Base-by-base conservation (phyloP, 129 eudicot genomes). In the Rutidosis leptorrhynchoides region DNA sequence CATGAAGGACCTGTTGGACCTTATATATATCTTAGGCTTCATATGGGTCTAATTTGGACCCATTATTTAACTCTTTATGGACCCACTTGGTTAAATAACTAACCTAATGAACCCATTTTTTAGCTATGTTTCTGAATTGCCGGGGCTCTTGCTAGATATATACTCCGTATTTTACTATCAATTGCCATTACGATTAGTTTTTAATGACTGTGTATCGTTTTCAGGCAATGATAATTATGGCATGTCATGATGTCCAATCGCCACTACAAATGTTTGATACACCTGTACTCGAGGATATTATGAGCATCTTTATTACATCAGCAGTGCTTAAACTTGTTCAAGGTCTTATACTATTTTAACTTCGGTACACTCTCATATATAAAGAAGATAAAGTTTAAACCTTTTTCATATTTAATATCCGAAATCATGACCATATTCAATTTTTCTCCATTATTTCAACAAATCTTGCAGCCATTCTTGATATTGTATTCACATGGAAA, bases 201-300 rank as follows among this genome's bases (percentile, higher is more conserved):
- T 37, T 56, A 26, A 66, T 21, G 29, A 20, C 42, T 26, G 43
- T 6, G 32, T 69, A 63, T 53, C 70, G 51, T 52, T 79, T 9
- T 62, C 81, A 94, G 99, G 95, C 97, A 48, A 81, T 94, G 97
- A 81, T 94, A 75, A 89, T 94, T 64, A 84, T 94, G 95, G 97
- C 97, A 28, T 86, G 83, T 65, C 92, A 89, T 78, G 88, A 94
- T 64, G 43, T 86, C 58, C 83, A 81, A 33, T 89, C 95, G 29
- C 99, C 95, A 26, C 37, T 94, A 54, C 86, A 94, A 76, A 80
- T 87, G 70, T 82, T 89, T 68, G 99, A 94, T 16, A 78, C 95
- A 26, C 58, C 78, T 15, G 40, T 83, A 69, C 95, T 94, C n/a
- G 99, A 94, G 70, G 97, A 94, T 78, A 81, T 89, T 7, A 89